Evolutionary conservation across 352 stramenopile genomes (phyloP).

Genomic region (Pythium aristosporum): DNA sequence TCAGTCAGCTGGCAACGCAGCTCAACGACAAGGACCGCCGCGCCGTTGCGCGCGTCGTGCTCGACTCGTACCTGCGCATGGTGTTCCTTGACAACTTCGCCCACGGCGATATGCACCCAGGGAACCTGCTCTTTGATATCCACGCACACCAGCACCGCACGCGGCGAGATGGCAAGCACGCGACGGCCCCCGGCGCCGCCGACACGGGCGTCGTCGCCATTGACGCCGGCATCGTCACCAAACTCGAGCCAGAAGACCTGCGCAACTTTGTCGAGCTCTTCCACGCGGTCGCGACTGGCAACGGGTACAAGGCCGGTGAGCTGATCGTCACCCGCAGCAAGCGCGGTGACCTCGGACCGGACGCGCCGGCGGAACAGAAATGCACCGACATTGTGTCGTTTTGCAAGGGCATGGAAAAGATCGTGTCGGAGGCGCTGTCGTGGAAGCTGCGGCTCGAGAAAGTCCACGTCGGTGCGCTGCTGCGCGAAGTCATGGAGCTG

Average conservation of each 20-base stretch:
- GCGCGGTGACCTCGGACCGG: conserved; percentile 32
- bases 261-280: conserved; percentile 88
- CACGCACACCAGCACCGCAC: conserved; percentile 12
- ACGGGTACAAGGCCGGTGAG: conserved; percentile 77
- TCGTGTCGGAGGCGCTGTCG: conserved; percentile 62
- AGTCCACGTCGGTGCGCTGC: conserved; percentile 70
- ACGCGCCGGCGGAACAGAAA: conserved; percentile 38
- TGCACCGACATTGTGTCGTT: conserved; percentile 77
- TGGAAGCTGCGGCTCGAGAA: conserved; percentile 70
- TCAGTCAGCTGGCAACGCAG: conserved; percentile 59
- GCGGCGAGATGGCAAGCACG: conserved; percentile 4
- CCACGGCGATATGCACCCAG: conserved; percentile 91
- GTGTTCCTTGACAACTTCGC: conserved; percentile 96
- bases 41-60: conserved; percentile 69
- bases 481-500: conserved; percentile 86
- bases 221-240: conserved; percentile 84
- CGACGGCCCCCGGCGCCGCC: conserved; percentile 5
- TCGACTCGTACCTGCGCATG: conserved; percentile 92
- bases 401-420: conserved; percentile 65
- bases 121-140: conserved; percentile 86
- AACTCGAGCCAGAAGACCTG: conserved; percentile 71
- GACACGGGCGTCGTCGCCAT: conserved; percentile 63
- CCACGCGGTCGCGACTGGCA: conserved; percentile 71
- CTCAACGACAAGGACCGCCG: conserved; percentile 52
- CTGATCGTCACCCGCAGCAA: conserved; percentile 75